A percentile compares a stretch with the other conserved stretches of the same genome.
Conservation (phyloP, 352 stramenopile genomes). For the Thraustochytrium sp. region DNA sequence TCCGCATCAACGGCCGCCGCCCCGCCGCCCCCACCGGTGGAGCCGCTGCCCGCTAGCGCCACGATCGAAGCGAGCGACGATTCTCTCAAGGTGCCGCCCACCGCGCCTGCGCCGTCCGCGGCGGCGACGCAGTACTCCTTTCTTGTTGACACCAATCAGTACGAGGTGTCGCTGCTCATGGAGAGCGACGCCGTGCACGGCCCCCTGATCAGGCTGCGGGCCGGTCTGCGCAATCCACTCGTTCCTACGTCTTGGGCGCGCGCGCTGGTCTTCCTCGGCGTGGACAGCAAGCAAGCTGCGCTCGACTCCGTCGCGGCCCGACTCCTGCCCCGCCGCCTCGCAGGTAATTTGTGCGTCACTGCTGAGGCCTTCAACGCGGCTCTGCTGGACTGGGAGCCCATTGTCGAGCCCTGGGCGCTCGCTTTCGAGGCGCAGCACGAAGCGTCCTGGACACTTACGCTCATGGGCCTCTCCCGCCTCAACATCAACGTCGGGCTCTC, state of each 20-base stretch:
- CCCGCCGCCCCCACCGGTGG: not conserved
- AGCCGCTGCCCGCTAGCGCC: too few species aligned
- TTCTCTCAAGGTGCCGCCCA: too few species aligned
- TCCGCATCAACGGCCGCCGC: not conserved
- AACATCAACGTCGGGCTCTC: not conserved
- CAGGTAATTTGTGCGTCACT: not conserved
- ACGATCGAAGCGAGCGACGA: too few species aligned
- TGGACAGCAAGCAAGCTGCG: too few species aligned
- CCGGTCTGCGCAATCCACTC: not conserved
- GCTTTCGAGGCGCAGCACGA: constrained; percentile 1
- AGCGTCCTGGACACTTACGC: not conserved
- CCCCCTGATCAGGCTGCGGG: not conserved
- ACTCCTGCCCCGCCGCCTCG: not conserved
- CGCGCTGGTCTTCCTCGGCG: not conserved
- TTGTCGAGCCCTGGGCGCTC: constrained; percentile 5
- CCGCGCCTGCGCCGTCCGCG: not conserved
- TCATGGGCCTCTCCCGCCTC: not conserved
- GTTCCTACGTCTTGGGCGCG: not conserved
- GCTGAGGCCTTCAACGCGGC: not conserved
- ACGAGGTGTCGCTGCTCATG: not conserved
- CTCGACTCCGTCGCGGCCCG: too few species aligned
- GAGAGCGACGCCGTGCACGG: not conserved
- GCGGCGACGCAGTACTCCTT: not conserved
- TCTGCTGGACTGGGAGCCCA: not conserved
- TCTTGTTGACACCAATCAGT: not conserved